Evolutionary conservation across 1,284 basidiomycete genomes (phyloP), one percentile per base, ranked within the genome.

Genomic region (Sporisorium sorghi): DNA sequence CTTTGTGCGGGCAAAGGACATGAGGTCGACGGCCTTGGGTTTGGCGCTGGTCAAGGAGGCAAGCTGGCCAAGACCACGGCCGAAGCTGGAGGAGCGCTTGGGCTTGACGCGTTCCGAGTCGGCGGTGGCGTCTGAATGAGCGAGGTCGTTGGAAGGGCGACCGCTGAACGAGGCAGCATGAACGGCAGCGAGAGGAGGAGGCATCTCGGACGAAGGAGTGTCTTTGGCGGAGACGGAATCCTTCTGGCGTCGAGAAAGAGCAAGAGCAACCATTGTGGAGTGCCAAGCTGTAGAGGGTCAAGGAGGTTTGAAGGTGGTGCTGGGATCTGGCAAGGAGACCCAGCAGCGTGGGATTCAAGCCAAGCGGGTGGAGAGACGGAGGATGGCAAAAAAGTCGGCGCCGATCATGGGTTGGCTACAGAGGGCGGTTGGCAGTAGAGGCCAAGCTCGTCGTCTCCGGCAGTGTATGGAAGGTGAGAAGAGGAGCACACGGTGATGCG

Each of bases 71-170:
- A 80, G 69, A 19, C 77, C 69, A 24, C 63, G 64, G 17, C 78
- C 78, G 37, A 80, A 80, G 59, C 76, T 78, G 17, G 65, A 65
- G 10, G 77, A 73, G 14, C 77, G 74, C 66, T 79, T 79, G 21
- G 78, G 77, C 61, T 73, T 73, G 47, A 47, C 35, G 15, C 63
- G 63, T 44, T 77, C 75, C 7, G 51, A 37, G 26, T 63, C 67
- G 12, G 54, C 24, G 11, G 21, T 19, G 42, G 50, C 9, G 5
- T 60, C 65, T n/a, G 15, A 24, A 14, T 57, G 64, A 51, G 43
- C 56, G 12, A 58, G 57, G 28, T 68, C 71, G 23, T 58, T 51
- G 5, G 71, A 73, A 15, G 60, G 53, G 33, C 49, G 47, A 48
- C 49, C 57, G 42, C 37, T 60, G 47, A 54, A 33, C 2, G 60